phyloP scores from a whole-genome alignment of 345 rosid species.

The Sisymbrium irio region DNA sequence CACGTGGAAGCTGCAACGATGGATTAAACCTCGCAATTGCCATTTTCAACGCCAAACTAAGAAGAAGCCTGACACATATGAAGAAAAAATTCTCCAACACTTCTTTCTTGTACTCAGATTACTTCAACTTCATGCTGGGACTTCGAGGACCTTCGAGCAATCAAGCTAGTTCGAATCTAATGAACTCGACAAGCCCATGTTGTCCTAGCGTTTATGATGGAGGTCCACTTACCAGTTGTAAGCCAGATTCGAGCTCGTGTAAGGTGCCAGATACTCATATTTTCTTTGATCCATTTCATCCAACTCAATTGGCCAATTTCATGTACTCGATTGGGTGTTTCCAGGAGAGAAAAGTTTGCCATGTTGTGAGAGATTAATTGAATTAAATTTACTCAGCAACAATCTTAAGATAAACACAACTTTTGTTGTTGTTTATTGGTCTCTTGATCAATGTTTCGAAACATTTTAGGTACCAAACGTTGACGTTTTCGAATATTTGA shows the following conservation, averaged over 20 bases:
- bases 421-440: not conserved
- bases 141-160: conserved; percentile 23
- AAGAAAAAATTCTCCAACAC: not conserved
- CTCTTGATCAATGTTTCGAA: not conserved
- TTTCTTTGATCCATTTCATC: conserved; percentile 35
- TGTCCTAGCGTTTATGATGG: conserved; percentile 31
- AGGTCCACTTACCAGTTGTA: not conserved
- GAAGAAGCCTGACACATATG: not conserved
- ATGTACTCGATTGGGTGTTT: conserved; percentile 23
- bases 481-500: not conserved
- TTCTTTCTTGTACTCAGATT: conserved; percentile 29
- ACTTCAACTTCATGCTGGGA: conserved; percentile 26
- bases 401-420: not conserved
- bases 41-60: conserved; percentile 22
- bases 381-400: not conserved
- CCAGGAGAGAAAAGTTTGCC: conserved; percentile 16
- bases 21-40: not conserved
- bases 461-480: not conserved
- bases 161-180: conserved; percentile 11
- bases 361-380: not conserved
- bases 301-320: conserved; percentile 24
- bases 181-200: conserved; percentile 24
- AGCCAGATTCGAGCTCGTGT: not conserved
- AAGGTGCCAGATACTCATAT: conserved; percentile 5
- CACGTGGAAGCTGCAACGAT: conserved; percentile 24